Evolutionary conservation across 805 yeast species (phyloP), one percentile per base, ranked within the genome.

Genomic region (Wickerhamomyces mucosus): DNA sequence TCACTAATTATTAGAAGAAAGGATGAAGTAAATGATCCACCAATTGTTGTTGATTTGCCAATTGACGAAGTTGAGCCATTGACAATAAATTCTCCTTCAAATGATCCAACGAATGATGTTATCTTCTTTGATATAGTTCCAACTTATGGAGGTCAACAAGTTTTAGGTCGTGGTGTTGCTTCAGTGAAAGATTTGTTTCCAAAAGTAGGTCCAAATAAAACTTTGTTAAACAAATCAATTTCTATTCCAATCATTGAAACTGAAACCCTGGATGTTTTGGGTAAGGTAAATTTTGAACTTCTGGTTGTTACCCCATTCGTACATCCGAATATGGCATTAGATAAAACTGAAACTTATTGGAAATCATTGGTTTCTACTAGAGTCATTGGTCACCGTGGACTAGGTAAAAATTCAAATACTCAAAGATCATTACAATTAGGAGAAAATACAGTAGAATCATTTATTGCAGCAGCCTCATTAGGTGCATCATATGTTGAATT

Each of bases 401-500:
- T 85, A 41, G 97, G 97, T 43, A 88, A 86, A 61, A 89, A 89
- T 57, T 67, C 71, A 31, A 67, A 75, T 35, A 68, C 69, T 26
- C 68, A 78, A 28, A 77, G 73, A 39, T 81, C 95, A 4, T 66
- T 89, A 48, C 97, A 89, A 56, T 66, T 89, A 38, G 97, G 97
- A 26, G 97, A 89, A 49, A 89, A 89, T 53, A 89, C 97, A 0
- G 80, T 89, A 15, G 96, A 89, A 47, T 82, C 95, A 0, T 89
- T 89, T 47, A 81, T 89, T 50, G 94, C 95, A 10, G 97, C 97
- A 0, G 95, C 96, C 0, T 85, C 94, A 3, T 62, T 89, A 42
- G 97, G 97, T 25, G 97, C 97, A 1, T 79, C 94, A 3, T 89
- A 89, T 49, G 96, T 89, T 32, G 97, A 89, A 57, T 89, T 89